These are phyloP conservation scores for Botrytis fragariae DNA, from an alignment of 2,329 filamentous ascomycete genomes.

Conservation along the genomic window DNA sequence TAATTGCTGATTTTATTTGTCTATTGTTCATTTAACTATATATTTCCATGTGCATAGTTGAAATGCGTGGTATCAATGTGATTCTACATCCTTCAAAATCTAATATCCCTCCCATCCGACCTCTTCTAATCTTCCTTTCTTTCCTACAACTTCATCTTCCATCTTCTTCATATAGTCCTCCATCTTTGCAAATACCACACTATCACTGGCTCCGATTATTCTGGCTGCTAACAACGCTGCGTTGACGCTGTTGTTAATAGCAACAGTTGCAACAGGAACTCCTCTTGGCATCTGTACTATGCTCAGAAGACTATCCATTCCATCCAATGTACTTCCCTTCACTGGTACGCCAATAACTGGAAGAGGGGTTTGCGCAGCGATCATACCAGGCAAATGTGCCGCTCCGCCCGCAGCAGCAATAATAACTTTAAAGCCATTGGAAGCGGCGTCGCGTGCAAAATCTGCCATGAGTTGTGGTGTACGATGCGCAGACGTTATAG, in stretches of 20 bases:
- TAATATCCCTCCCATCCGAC: conserved; percentile 55
- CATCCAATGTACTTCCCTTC: conserved; percentile 70
- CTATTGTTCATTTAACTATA: neutral
- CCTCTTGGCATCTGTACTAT: conserved; percentile 78
- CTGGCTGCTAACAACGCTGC: conserved; percentile 69
- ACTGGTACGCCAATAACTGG: conserved; percentile 78
- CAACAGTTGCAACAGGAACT: conserved; percentile 71
- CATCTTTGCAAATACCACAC: conserved; percentile 56
- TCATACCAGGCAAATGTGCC: conserved; percentile 42
- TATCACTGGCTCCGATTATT: conserved; percentile 60
- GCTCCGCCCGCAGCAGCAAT: conserved; percentile 70
- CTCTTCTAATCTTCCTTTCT: conserved; percentile 56
- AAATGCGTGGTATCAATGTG: neutral
- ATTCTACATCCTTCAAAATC: neutral
- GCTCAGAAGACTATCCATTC: conserved; percentile 55
- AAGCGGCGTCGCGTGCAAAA: conserved; percentile 47
- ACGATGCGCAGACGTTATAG: conserved; percentile 78
- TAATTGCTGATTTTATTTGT: neutral
- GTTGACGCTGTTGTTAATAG: conserved; percentile 78
- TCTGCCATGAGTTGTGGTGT: conserved; percentile 69
- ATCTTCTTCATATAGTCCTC: conserved; percentile 61
- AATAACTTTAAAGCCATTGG: conserved; percentile 34
- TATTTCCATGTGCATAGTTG: neutral
- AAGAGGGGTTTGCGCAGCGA: conserved; percentile 39
- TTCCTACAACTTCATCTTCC: conserved; percentile 62